Evolutionary conservation across 805 yeast genomes (phyloP), one percentile per base, ranked within the genome.

Genomic region (Blastobotrys robertii): DNA sequence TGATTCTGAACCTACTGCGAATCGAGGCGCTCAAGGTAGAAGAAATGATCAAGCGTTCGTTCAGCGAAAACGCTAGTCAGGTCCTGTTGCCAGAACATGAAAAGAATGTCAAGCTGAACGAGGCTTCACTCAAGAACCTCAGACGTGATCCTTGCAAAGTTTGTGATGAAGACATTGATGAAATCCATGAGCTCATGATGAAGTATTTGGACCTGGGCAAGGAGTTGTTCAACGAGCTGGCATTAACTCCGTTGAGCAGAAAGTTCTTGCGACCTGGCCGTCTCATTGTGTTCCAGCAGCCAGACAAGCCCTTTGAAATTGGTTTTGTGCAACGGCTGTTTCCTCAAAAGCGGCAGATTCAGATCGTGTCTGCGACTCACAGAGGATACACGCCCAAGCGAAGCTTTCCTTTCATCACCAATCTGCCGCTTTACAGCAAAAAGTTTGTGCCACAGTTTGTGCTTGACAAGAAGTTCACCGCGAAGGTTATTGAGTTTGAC

Each of bases 21-120:
- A 87, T 92, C 45, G 98, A 92, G 60, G 97, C 97, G 0, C 67
- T 92, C 48, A 76, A 82, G 53, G 97, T 92, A n/a, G 98, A 92
- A 58, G 98, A 92, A 59, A 92, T 92, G 95, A 90, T 92, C 54
- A 90, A 88, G 58, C 84, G 90, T 49, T 87, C 97, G 0, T 92
- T 92, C 62, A 77, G 94, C 63, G 98, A 92, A 58, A 88, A 92
- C 56, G 71, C 88, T 0, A 73, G 88, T 1, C 97, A 90, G 58
- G 76, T 86, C 0, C 64, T 88, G 51, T 64, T 86, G 41, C 97
- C 97, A 0, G 94, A 87, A 50, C 92, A 85, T 56, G 81, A 87
- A 59, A 70, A 74, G 55, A 72, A 73, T 48, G 76, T 86, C 22
- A 68, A 75, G 38, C 65, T 65, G 34, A 65, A 80, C 32, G 73